Evolutionary conservation across 2,329 filamentous ascomycete species (phyloP).

Genomic region (Xylaria sp.): DNA sequence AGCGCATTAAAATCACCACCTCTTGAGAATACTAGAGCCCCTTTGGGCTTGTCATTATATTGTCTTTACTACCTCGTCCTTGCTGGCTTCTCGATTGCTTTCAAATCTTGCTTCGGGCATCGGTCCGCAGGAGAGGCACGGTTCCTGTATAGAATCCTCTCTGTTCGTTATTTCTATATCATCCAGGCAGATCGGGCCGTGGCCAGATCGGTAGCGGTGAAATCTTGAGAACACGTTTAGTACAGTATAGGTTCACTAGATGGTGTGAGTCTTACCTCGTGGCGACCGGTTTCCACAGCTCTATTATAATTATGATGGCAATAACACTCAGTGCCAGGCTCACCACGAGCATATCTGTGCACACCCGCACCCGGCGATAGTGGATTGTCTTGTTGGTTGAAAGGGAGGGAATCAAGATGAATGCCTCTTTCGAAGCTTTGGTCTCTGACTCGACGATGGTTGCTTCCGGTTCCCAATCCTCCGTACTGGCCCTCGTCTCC

Average conservation of each 20-base stretch:
- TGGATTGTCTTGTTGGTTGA: constrained; percentile 41
- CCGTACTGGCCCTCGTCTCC: constrained; percentile 43
- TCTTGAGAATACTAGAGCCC: constrained; percentile 10
- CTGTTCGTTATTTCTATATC: constrained; percentile 33
- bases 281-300: constrained; percentile 42
- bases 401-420: constrained; percentile 43
- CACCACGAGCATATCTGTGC: constrained; percentile 45
- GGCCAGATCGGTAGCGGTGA: constrained; percentile 30
- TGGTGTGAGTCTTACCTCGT: constrained; percentile 38
- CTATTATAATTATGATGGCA: constrained; percentile 39
- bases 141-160: constrained; percentile 9
- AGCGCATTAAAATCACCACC: constrained; percentile 18
- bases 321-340: constrained; percentile 40
- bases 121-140: constrained; percentile 12
- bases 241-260: not conserved
- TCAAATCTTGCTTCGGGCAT: constrained; percentile 22
- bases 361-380: constrained; percentile 44
- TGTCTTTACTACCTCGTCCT: constrained; percentile 32
- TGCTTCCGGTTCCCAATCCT: constrained; percentile 40
- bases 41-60: constrained; percentile 14
- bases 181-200: constrained; percentile 43
- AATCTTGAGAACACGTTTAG: constrained; percentile 39
- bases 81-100: constrained; percentile 22
- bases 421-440: constrained; percentile 44
- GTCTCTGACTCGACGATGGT: constrained; percentile 48